Conservation (phyloP, 257 asterid genomes). For the Asclepias syriaca region DNA sequence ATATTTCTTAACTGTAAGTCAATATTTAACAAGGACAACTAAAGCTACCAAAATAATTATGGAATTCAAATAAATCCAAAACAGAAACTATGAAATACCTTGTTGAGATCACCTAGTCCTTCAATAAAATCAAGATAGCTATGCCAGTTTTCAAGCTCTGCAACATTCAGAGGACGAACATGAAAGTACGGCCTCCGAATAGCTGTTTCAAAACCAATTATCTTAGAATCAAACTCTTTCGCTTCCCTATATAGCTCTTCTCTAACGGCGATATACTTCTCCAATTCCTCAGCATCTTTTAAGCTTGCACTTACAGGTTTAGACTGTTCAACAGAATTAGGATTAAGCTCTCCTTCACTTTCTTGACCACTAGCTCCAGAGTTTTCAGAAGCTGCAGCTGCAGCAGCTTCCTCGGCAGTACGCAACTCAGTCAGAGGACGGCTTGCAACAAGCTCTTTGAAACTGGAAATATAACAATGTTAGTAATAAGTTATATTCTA, state of each 20-base stretch:
- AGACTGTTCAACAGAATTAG: conserved; percentile 47
- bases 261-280: conserved; percentile 83
- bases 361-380: conserved; percentile 48
- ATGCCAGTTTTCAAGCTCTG: conserved; percentile 98
- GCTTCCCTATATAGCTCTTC: conserved; percentile 91
- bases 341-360: conserved; percentile 64
- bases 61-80: conserved; percentile 25
- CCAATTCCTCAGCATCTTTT: conserved; percentile 95
- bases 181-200: conserved; percentile 96
- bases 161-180: conserved; percentile 82
- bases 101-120: conserved; percentile 76
- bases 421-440: conserved; percentile 78
- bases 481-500: neutral
- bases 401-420: conserved; percentile 77
- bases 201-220: conserved; percentile 89
- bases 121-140: conserved; percentile 85
- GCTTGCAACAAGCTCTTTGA: conserved; percentile 92
- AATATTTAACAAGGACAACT: conserved; percentile 79
- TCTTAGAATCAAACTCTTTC: conserved; percentile 85
- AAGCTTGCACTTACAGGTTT: conserved; percentile 65
- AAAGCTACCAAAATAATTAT: conserved; percentile 55
- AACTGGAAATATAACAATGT: conserved; percentile 40
- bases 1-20: conserved; percentile 93
- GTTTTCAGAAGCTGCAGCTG: conserved; percentile 41
- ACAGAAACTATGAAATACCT: conserved; percentile 55